Conservation (phyloP, 2,329 filamentous ascomycete genomes). For the Botrytis cinerea region DNA sequence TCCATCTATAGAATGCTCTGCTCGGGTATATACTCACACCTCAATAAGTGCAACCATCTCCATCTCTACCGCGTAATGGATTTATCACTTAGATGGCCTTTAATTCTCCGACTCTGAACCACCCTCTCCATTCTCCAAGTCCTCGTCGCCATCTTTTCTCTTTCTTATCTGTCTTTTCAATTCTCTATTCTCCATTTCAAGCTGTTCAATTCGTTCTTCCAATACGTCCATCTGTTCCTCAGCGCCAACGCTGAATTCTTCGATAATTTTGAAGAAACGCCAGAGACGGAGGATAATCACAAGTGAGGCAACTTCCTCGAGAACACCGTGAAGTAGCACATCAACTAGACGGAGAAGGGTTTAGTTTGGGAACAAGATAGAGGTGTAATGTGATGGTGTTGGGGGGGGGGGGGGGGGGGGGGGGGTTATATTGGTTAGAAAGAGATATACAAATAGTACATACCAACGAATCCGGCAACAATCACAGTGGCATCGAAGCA, state of each 20-base stretch:
- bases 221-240: conserved; percentile 63
- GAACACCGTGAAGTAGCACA: conserved; percentile 57
- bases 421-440: neutral
- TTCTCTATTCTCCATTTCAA: conserved; percentile 51
- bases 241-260: conserved; percentile 65
- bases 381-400: neutral
- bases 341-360: conserved; percentile 60
- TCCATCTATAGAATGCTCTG: neutral
- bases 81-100: neutral
- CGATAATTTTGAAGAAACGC: conserved; percentile 70
- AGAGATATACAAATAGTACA: neutral
- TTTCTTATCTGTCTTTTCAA: conserved; percentile 50
- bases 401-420: too few species aligned
- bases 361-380: neutral
- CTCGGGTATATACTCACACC: neutral
- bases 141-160: conserved; percentile 31
- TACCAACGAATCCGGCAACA: conserved; percentile 56
- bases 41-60: neutral
- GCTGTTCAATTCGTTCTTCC: conserved; percentile 51
- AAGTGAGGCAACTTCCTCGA: conserved; percentile 66
- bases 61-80: neutral
- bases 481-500: conserved; percentile 66
- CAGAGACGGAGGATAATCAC: conserved; percentile 67
- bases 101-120: neutral
- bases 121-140: conserved; percentile 20